Base-by-base conservation (phyloP, 768 basidiomycete genomes). In the Porphyrellus cyaneotinctus region DNA sequence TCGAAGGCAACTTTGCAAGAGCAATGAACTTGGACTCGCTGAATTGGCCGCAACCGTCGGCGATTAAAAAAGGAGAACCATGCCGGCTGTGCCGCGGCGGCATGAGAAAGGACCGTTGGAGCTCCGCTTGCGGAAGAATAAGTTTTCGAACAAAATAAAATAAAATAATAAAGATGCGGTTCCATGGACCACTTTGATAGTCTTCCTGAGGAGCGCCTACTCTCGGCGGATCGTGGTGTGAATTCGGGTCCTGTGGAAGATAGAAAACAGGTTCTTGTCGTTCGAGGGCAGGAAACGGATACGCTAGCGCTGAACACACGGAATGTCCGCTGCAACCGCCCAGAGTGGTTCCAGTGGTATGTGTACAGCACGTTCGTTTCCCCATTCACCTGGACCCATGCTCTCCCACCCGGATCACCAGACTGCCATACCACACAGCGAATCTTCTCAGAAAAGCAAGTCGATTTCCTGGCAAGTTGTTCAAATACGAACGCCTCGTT, bases 341-440 rank as follows among this genome's bases (percentile, higher is more conserved):
- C 51, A 30, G 39, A 8, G 38, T 14, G n/a, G 32, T 39, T 53
- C 42, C 10, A 30, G 28, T 52, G 42, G 42, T 43, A 18, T 39
- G 47, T 37, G 42, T 51, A 14, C 52, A 54, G 54, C 53, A 55
- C 59, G 56, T 59, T 61, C 49, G 58, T 51, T 64, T 61, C 61
- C 62, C 49, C 36, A 43, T 62, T 49, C 48, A 49, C 52, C 48
- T 51, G 54, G 46, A 26, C 32, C 51, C 57, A 65, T 65, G 66
- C 52, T 63, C 61, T 59, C 58, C 61, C 61, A 68, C 56, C 47
- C 68, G 66, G 66, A 70, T 63, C 65, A 68, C 52, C 64, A 59
- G 57, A 51, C 65, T 56, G 58, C 49, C 48, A 46, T 51, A 56
- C 65, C 62, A 58, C 66, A 57, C 54, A 57, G 61, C 54, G 63